Percentiles rank a stretch among this genome's conserved stretches.
phyloP scores from a whole-genome alignment of 257 asterid species.

The Penstemon davidsonii region DNA sequence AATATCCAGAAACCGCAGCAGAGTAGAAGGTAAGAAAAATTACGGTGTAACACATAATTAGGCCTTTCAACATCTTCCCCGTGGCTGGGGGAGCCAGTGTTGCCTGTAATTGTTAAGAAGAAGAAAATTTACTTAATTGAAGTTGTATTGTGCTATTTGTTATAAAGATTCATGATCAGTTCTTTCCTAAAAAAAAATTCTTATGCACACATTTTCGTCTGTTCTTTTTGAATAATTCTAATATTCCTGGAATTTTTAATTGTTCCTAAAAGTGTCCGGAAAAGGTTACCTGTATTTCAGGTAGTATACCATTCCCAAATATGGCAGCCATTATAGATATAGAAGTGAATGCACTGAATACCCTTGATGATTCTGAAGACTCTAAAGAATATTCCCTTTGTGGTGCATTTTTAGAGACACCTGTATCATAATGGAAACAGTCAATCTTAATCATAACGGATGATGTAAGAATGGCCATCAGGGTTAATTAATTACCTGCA shows the following conservation, averaged over 20 bases:
- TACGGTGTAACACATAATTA: slow-evolving; percentile 85
- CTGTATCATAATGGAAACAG: slow-evolving; percentile 39
- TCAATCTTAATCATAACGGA: too few species aligned
- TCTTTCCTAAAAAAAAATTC: neutral
- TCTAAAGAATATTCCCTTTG: slow-evolving; percentile 75
- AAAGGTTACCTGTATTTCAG: slow-evolving; percentile 77
- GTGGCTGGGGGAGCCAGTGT: slow-evolving; percentile 96
- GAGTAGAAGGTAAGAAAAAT: slow-evolving; percentile 84
- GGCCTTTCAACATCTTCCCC: slow-evolving; percentile 95
- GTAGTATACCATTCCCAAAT: slow-evolving; percentile 90
- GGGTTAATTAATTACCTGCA: slow-evolving; percentile 47
- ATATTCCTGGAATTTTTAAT: neutral
- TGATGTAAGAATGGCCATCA: too few species aligned
- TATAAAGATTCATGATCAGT: neutral
- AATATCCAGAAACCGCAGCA: slow-evolving; percentile 84
- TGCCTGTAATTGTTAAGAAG: slow-evolving; percentile 52
- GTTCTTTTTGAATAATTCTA: neutral
- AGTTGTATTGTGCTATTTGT: neutral
- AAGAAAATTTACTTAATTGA: neutral
- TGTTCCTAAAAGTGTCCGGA: neutral
- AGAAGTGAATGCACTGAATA: slow-evolving; percentile 79
- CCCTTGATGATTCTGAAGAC: slow-evolving; percentile 53
- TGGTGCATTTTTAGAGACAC: slow-evolving; percentile 66
- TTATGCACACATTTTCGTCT: neutral
- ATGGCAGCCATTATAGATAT: slow-evolving; percentile 96